These are phyloP conservation scores for Alternaria viburni DNA, from an alignment of 2,329 filamentous ascomycete species.

Conservation along the genomic window DNA sequence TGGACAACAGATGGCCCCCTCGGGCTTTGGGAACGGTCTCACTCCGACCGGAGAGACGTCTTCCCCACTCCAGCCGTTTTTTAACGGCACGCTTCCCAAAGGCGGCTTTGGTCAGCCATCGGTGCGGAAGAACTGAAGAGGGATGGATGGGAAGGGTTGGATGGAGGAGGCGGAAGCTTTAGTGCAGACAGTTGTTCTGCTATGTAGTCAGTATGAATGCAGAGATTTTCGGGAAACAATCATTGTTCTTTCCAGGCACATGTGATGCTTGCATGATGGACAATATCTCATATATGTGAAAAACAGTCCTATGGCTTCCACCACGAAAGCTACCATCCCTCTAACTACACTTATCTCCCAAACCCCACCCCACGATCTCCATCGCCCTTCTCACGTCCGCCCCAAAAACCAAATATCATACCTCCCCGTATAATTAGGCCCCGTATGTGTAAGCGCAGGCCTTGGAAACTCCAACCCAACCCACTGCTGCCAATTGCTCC, in stretches of 20 bases:
- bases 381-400: not conserved
- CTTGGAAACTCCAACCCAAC: not conserved
- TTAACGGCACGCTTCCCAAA: too few relatives aligned
- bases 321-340: not conserved
- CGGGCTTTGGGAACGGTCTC: too few relatives aligned
- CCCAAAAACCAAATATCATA: not conserved
- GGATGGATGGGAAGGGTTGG: not conserved
- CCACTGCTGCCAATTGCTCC: not conserved
- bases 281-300: too few relatives aligned
- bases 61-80: too few relatives aligned
- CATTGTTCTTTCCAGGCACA: fast-evolving
- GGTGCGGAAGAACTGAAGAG: too few relatives aligned
- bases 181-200: fast-evolving
- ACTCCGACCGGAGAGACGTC: too few relatives aligned
- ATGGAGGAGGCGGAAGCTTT: not conserved
- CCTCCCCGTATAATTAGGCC: not conserved
- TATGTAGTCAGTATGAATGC: not conserved
- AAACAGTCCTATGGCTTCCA: not conserved
- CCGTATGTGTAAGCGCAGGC: not conserved
- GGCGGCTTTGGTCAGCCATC: too few relatives aligned
- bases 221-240: not conserved
- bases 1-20: too few relatives aligned
- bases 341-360: not conserved
- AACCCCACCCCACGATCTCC: not conserved
- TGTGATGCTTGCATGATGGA: not conserved